Evolutionary conservation across 1,284 basidiomycete genomes (phyloP).

Genomic region (Leucoagaricus sp.): DNA sequence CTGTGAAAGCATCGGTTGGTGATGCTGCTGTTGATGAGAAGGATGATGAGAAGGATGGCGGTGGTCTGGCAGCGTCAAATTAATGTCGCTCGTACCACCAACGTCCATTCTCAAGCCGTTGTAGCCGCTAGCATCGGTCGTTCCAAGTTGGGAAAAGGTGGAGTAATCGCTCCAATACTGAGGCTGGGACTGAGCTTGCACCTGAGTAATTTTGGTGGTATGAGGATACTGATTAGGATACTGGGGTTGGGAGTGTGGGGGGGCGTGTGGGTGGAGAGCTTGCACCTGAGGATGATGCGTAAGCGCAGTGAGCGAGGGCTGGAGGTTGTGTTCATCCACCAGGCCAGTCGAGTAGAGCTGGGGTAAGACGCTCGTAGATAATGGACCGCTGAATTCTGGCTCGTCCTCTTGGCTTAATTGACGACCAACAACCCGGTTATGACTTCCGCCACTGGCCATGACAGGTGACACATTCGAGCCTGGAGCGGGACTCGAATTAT

Average conservation of each 20-base stretch:
- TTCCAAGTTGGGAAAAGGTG: slow-evolving; percentile 54
- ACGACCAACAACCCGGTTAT: not conserved
- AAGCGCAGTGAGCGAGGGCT: slow-evolving; percentile 17
- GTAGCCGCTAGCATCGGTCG: slow-evolving; percentile 34
- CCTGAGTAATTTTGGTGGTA: not conserved
- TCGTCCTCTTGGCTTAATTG: slow-evolving; percentile 28
- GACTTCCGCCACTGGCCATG: not conserved
- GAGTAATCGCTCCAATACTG: slow-evolving; percentile 68
- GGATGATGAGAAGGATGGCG: slow-evolving; percentile 17
- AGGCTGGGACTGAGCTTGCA: slow-evolving; percentile 33
- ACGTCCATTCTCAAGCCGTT: not conserved
- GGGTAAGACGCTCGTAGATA: slow-evolving; percentile 66
- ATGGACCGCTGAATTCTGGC: slow-evolving; percentile 34
- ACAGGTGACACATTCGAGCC: not conserved
- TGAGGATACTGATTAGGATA: slow-evolving; percentile 23
- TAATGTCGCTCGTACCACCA: not conserved
- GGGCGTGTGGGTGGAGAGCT: slow-evolving; percentile 14
- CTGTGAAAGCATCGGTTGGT: slow-evolving; percentile 26
- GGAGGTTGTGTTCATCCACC: slow-evolving; percentile 15
- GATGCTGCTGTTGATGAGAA: slow-evolving; percentile 8
- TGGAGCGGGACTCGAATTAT: not conserved
- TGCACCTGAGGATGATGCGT: slow-evolving; percentile 16
- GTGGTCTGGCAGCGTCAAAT: slow-evolving; percentile 18
- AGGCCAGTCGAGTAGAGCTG: slow-evolving; percentile 56
- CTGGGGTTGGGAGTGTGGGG: slow-evolving; percentile 15